phyloP scores from a whole-genome alignment of 768 basidiomycete species.

The Agrocybe pediades region DNA sequence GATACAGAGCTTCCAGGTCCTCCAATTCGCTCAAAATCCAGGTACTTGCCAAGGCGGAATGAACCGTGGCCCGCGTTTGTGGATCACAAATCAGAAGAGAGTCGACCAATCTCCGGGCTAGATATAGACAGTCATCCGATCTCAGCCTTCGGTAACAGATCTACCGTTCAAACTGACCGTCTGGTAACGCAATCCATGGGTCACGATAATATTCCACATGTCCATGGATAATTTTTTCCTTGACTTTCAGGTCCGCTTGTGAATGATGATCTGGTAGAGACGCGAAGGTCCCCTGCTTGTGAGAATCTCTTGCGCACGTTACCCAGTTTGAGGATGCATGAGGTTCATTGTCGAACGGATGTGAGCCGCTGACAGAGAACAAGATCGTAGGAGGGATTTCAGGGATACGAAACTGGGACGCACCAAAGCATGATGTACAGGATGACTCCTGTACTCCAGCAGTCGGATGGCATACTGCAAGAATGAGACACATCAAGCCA shows the following conservation, averaged over 20 bases:
- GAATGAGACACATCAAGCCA: not conserved
- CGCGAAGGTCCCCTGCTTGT: constrained; percentile 26
- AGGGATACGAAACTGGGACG: constrained; percentile 27
- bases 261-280: constrained; percentile 41
- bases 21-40: constrained; percentile 71
- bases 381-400: not conserved
- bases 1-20: constrained; percentile 64
- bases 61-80: constrained; percentile 61
- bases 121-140: not conserved
- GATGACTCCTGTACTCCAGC: constrained; percentile 85
- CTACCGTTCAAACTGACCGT: constrained; percentile 43
- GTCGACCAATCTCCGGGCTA: constrained; percentile 62
- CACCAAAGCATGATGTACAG: constrained; percentile 85
- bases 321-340: constrained; percentile 38
- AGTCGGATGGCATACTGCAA: constrained; percentile 82
- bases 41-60: constrained; percentile 54
- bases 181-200: constrained; percentile 56
- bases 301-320: constrained; percentile 35
- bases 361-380: constrained; percentile 47
- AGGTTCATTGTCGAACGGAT: constrained; percentile 73
- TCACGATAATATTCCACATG: constrained; percentile 54
- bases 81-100: constrained; percentile 64
- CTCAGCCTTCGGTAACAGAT: not conserved
- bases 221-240: constrained; percentile 68
- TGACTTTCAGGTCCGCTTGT: constrained; percentile 60